Evolutionary conservation across 2,329 filamentous ascomycete genomes (phyloP).

Genomic region (Paracorniculantispora psalliotae): DNA sequence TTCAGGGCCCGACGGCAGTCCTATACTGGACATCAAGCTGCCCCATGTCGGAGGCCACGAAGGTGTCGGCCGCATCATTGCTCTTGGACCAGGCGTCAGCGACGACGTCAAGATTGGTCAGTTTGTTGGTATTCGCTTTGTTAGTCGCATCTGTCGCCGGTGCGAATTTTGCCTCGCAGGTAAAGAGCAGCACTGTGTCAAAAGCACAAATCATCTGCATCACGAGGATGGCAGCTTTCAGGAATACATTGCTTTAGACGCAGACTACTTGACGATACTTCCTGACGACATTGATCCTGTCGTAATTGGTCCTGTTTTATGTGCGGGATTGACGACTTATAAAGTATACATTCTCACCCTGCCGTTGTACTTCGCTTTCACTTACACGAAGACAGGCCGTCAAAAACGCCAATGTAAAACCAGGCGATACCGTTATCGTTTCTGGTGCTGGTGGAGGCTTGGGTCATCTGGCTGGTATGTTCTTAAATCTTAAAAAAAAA

Average conservation of each 20-base stretch:
- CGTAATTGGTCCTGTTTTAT: constrained; percentile 14
- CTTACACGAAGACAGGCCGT: constrained; percentile 12
- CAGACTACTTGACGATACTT: constrained; percentile 7
- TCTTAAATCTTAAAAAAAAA: background rate
- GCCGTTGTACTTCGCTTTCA: no score
- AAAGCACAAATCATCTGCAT: constrained; percentile 18
- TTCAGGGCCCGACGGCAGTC: constrained; percentile 9
- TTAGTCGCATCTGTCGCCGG: constrained; percentile 12
- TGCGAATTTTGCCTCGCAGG: constrained; percentile 17
- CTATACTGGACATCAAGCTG: constrained; percentile 15
- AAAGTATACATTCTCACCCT: constrained; percentile 8
- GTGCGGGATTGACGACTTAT: constrained; percentile 18
- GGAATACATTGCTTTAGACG: constrained; percentile 16
- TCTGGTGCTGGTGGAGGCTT: constrained; percentile 15
- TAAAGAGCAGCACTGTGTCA: constrained; percentile 16
- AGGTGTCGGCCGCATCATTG: constrained; percentile 15
- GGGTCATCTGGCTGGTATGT: constrained; percentile 16
- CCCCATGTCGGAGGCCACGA: constrained; percentile 18
- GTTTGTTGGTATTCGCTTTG: constrained; percentile 16
- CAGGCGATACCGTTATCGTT: constrained; percentile 17
- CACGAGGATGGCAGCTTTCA: constrained; percentile 19
- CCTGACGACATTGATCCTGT: constrained; percentile 16
- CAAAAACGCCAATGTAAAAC: constrained; percentile 16
- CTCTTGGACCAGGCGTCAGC: constrained; percentile 14
- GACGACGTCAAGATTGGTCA: constrained; percentile 15